A percentile compares a stretch with the other conserved stretches of the same genome.
phyloP scores from a whole-genome alignment of 2,329 filamentous ascomycete genomes.

The Dothideomycetes sp. region DNA sequence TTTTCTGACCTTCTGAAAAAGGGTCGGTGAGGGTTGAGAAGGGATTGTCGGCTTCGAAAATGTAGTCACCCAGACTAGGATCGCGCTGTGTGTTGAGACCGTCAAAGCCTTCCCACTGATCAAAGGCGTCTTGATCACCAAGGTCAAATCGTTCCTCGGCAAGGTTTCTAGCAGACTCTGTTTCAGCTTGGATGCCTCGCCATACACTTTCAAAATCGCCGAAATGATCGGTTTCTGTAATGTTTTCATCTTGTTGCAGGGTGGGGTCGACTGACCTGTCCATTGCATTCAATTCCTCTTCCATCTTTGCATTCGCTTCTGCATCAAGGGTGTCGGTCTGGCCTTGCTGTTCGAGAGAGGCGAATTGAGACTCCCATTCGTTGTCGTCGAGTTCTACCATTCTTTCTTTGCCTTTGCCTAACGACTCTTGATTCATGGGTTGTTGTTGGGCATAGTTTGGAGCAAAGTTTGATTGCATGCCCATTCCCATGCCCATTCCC shows the following conservation, averaged over 20 bases:
- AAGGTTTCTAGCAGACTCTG: slow-evolving; percentile 56
- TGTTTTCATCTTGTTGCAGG: slow-evolving; percentile 20
- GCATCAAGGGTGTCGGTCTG: slow-evolving; percentile 41
- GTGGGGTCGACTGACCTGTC: slow-evolving; percentile 57
- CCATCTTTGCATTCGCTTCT: slow-evolving; percentile 63
- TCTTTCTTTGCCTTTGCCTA: slow-evolving; percentile 70
- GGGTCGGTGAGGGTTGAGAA: slow-evolving; percentile 74
- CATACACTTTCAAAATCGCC: slow-evolving; percentile 87
- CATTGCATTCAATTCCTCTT: slow-evolving; percentile 78
- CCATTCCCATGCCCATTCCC: slow-evolving; percentile 47
- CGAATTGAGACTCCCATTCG: slow-evolving; percentile 95
- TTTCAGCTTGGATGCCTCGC: slow-evolving; percentile 71
- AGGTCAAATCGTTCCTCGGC: slow-evolving; percentile 48
- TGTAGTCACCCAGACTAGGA: slow-evolving; percentile 69
- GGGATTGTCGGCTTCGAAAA: slow-evolving; percentile 90
- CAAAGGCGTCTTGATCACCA: slow-evolving; percentile 58
- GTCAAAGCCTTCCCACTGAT: slow-evolving; percentile 72
- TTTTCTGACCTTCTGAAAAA: slow-evolving; percentile 85
- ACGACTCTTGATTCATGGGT: slow-evolving; percentile 33
- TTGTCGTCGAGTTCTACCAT: slow-evolving; percentile 87
- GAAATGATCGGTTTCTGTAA: slow-evolving; percentile 56
- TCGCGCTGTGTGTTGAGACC: slow-evolving; percentile 60
- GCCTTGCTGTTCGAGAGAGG: slow-evolving; percentile 66
- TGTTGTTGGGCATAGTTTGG: slow-evolving; percentile 27
- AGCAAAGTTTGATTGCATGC: slow-evolving; percentile 25